phyloP scores from a whole-genome alignment of 805 yeast genomes.

The Cyberlindnera meyerae region DNA sequence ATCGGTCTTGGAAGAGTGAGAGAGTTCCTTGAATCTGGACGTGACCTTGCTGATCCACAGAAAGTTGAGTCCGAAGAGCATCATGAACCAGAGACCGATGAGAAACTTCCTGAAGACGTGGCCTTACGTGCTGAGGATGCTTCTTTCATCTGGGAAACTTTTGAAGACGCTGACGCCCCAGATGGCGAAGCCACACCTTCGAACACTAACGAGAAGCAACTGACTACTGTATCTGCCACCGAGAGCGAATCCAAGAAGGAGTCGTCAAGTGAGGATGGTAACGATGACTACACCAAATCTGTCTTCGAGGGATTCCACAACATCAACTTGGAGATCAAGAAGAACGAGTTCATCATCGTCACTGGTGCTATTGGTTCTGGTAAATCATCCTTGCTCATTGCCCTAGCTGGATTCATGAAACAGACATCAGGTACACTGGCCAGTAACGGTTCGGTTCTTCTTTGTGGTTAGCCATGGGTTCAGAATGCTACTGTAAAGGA shows the following conservation, averaged over 20 bases:
- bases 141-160: slow-evolving; percentile 63
- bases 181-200: not conserved
- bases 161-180: slow-evolving; percentile 31
- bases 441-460: slow-evolving; percentile 43
- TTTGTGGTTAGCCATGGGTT: slow-evolving; percentile 64
- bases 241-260: slow-evolving; percentile 13
- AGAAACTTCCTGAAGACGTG: slow-evolving; percentile 20
- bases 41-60: slow-evolving; percentile 33
- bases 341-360: slow-evolving; percentile 64
- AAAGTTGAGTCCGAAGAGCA: slow-evolving; percentile 32
- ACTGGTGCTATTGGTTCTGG: slow-evolving; percentile 81
- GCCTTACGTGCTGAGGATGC: slow-evolving; percentile 52
- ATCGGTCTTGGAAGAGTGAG: slow-evolving; percentile 58
- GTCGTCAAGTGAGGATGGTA: slow-evolving; percentile 13
- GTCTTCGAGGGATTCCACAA: slow-evolving; percentile 15
- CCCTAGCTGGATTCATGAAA: slow-evolving; percentile 64
- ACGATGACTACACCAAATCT: slow-evolving; percentile 4
- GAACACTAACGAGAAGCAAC: slow-evolving; percentile 9
- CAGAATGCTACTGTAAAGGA: slow-evolving; percentile 69
- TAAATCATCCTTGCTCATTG: slow-evolving; percentile 62
- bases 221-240: slow-evolving; percentile 7
- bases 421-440: slow-evolving; percentile 44
- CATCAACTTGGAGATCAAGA: slow-evolving; percentile 32
- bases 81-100: slow-evolving; percentile 29
- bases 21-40: slow-evolving; percentile 43